These are phyloP conservation scores for Ramaria sp. DNA, from an alignment of 768 basidiomycete species.

Conservation along the genomic window DNA sequence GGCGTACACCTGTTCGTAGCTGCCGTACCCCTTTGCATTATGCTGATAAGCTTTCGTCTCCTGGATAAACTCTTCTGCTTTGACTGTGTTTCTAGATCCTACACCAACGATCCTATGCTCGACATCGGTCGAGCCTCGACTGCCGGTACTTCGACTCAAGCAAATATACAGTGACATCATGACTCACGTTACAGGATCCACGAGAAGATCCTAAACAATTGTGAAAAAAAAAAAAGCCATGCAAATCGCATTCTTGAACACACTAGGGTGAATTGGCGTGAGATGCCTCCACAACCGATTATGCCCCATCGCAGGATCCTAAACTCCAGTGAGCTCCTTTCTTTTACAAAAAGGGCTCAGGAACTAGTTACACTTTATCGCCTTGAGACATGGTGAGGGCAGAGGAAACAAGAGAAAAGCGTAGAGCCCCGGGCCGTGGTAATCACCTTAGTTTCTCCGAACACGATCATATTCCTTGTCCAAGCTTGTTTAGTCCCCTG, in stretches of 20 bases:
- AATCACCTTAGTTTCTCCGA: no score
- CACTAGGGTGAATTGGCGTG: neutral
- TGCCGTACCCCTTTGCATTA: conserved; percentile 55
- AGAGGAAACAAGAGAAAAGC: neutral
- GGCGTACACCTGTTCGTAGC: conserved; percentile 62
- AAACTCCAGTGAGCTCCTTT: neutral
- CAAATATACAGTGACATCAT: conserved; percentile 8
- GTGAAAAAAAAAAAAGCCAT: neutral
- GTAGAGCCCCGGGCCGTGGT: neutral
- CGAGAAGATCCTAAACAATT: conserved; percentile 47
- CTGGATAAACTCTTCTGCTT: conserved; percentile 60
- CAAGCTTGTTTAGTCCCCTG: no score
- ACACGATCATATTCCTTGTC: no score
- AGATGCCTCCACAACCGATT: conserved; percentile 7
- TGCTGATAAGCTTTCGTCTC: conserved; percentile 37
- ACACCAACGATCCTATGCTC: conserved; percentile 61
- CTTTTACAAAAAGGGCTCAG: neutral
- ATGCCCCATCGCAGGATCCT: conserved; percentile 8
- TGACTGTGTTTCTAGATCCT: conserved; percentile 61
- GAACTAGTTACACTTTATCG: neutral
- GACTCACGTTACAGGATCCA: conserved; percentile 65
- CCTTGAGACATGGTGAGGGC: neutral
- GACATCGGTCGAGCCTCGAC: conserved; percentile 57
- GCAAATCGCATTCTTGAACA: neutral
- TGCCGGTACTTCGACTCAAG: conserved; percentile 18